Percentiles rank a stretch among this genome's conserved stretches.
Evolutionary conservation across 2,329 filamentous ascomycete species (phyloP).

Genomic region (Xylaria sp.): DNA sequence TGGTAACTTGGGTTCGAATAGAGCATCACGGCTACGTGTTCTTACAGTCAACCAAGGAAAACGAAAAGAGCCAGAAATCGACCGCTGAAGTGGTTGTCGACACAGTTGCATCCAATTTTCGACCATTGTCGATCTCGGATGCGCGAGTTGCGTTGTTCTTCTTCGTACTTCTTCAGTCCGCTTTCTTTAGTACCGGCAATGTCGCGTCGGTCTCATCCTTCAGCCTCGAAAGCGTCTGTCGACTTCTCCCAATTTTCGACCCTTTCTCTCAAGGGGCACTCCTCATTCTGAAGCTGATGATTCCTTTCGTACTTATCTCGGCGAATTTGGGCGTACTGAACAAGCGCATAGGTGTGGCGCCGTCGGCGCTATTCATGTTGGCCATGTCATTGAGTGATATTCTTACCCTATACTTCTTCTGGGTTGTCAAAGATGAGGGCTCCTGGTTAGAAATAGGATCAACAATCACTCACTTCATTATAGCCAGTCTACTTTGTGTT

Average conservation of each 20-base stretch:
- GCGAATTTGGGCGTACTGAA: conserved; percentile 96
- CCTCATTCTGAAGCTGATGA: conserved; percentile 87
- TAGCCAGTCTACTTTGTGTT: conserved; percentile 87
- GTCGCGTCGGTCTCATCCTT: conserved; percentile 94
- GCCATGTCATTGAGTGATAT: conserved; percentile 93
- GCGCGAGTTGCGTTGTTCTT: conserved; percentile 92
- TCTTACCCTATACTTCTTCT: conserved; percentile 96
- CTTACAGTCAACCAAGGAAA: conserved; percentile 45
- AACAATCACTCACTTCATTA: conserved; percentile 94
- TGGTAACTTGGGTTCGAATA: conserved; percentile 90
- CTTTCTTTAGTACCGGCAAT: conserved; percentile 97
- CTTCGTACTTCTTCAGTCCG: conserved; percentile 92
- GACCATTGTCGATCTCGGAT: conserved; percentile 82
- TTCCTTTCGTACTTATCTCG: conserved; percentile 91
- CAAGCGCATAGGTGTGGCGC: conserved; percentile 81
- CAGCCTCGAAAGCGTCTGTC: conserved; percentile 87
- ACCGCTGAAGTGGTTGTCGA: conserved; percentile 37
- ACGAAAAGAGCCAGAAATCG: conserved; percentile 32
- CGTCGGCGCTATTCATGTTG: conserved; percentile 90
- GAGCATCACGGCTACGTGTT: conserved; percentile 78
- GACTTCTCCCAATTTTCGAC: conserved; percentile 90
- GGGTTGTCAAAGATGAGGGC: conserved; percentile 95
- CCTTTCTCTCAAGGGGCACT: conserved; percentile 91
- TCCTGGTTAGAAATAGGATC: conserved; percentile 98
- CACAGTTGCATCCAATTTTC: conserved; percentile 53